A percentile compares a stretch with the other conserved stretches of the same genome.
These are phyloP conservation scores for Quaeritorhiza haematococci DNA, from an alignment of 371 early-diverging fungal genomes.

Conservation along the genomic window DNA sequence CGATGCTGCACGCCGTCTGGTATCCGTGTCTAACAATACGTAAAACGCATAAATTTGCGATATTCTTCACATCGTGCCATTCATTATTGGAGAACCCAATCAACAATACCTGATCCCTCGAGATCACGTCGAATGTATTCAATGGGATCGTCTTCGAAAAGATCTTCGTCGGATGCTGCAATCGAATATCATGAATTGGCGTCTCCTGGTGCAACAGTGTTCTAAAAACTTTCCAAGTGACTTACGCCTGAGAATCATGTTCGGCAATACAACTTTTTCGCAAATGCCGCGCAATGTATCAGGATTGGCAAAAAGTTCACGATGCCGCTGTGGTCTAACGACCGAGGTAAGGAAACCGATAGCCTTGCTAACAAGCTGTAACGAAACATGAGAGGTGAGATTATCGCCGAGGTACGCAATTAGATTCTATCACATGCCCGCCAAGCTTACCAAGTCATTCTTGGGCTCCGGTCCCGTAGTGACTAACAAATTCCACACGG, in stretches of 20 bases:
- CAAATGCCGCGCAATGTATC: slow-evolving; percentile 74
- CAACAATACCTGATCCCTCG: slow-evolving; percentile 74
- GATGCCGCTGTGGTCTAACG: slow-evolving; percentile 69
- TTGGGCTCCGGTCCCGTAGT: slow-evolving; percentile 63
- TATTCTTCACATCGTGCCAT: background rate
- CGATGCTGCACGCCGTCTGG: slow-evolving; percentile 86
- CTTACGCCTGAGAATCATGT: slow-evolving; percentile 75
- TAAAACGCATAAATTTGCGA: background rate
- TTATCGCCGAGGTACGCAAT: background rate
- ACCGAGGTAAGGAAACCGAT: slow-evolving; percentile 86
- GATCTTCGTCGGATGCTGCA: slow-evolving; percentile 80
- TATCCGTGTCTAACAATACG: slow-evolving; percentile 63
- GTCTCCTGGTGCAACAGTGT: background rate
- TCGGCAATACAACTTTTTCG: slow-evolving; percentile 89
- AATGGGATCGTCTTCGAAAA: slow-evolving; percentile 94
- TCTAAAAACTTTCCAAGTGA: background rate
- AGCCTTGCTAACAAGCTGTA: slow-evolving; percentile 78
- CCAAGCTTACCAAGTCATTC: slow-evolving; percentile 62
- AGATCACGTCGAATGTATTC: slow-evolving; percentile 89
- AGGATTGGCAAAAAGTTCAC: slow-evolving; percentile 59
- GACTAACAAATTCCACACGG: slow-evolving; percentile 80
- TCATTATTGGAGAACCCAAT: slow-evolving; percentile 3
- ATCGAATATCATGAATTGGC: slow-evolving; percentile 1
- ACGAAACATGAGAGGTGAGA: background rate
- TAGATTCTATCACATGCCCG: background rate